These are phyloP conservation scores for Aspergillus oerlinghausenensis DNA, from an alignment of 2,329 filamentous ascomycete species.

Conservation along the genomic window DNA sequence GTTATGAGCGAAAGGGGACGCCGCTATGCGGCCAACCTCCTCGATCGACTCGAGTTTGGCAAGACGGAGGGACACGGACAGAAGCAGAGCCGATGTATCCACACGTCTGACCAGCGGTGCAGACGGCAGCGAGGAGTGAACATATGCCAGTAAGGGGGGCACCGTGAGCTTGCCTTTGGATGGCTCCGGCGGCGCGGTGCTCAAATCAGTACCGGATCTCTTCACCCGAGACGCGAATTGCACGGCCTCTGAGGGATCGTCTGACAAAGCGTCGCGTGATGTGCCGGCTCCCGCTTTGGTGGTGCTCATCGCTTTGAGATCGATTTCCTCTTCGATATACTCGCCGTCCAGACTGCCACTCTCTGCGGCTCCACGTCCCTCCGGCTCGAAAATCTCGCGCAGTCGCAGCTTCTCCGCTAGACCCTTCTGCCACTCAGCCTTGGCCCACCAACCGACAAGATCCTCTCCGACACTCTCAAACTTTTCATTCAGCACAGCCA, in stretches of 20 bases:
- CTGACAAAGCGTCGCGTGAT: constrained; percentile 1
- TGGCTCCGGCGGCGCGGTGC: background rate
- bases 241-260: constrained; percentile 3
- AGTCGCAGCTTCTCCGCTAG: constrained; percentile 74
- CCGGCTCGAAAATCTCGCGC: constrained; percentile 57
- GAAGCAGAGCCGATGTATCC: constrained; percentile 77
- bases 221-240: constrained; percentile 27
- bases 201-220: constrained; percentile 12
- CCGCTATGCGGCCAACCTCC: constrained; percentile 55
- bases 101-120: constrained; percentile 76
- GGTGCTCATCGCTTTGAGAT: constrained; percentile 50
- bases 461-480: constrained; percentile 90
- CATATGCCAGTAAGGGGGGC: constrained; percentile 74
- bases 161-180: constrained; percentile 43
- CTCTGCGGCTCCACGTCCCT: constrained; percentile 38
- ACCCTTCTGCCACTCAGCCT: constrained; percentile 83
- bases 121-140: constrained; percentile 55
- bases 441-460: constrained; percentile 91
- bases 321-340: constrained; percentile 50
- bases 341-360: constrained; percentile 35
- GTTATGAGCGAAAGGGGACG: constrained; percentile 71
- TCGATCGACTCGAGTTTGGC: constrained; percentile 69
- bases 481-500: constrained; percentile 71
- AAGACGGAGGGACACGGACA: constrained; percentile 76
- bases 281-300: constrained; percentile 39